Conservation (phyloP, 305 asterid species). For the Fraxinus albicans region DNA sequence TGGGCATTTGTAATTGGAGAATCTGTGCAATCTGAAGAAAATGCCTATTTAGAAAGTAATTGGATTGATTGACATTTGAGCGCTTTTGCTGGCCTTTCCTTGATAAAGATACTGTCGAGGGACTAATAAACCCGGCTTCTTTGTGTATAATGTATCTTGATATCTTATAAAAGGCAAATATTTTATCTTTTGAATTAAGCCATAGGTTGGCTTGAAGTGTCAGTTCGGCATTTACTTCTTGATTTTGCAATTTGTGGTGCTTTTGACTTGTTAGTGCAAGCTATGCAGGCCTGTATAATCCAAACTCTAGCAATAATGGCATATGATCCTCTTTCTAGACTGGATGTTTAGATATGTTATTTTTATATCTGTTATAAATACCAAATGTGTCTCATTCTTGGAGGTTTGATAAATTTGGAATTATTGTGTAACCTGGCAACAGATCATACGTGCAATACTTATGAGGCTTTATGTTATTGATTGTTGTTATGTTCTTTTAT, state of each 20-base stretch:
- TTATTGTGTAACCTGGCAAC: background rate
- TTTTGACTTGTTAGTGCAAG: conserved; percentile 14
- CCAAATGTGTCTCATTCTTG: conserved; percentile 3
- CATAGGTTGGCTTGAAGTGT: background rate
- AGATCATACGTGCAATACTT: conserved; percentile 9
- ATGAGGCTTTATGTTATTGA: conserved; percentile 18
- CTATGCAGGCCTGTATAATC: background rate
- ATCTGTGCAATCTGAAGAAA: background rate
- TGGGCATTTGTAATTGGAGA: conserved; percentile 6
- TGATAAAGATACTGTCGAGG: conserved; percentile 8
- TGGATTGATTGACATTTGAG: conserved; percentile 17
- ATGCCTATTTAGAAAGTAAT: background rate
- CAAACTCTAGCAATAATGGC: conserved; percentile 15
- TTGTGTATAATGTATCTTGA: background rate
- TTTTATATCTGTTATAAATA: background rate
- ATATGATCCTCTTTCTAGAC: conserved; percentile 11
- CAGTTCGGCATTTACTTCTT: background rate
- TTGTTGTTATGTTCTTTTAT: conserved; percentile 18
- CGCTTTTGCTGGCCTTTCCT: conserved; percentile 14
- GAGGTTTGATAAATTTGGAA: conserved; percentile 19
- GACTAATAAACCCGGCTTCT: background rate
- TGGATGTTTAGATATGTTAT: background rate
- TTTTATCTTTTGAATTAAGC: background rate
- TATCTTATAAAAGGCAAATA: conserved; percentile 8
- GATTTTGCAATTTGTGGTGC: conserved; percentile 1